These are phyloP conservation scores for Mortierella sp. DNA, from an alignment of 371 early-diverging fungal genomes.

Conservation along the genomic window DNA sequence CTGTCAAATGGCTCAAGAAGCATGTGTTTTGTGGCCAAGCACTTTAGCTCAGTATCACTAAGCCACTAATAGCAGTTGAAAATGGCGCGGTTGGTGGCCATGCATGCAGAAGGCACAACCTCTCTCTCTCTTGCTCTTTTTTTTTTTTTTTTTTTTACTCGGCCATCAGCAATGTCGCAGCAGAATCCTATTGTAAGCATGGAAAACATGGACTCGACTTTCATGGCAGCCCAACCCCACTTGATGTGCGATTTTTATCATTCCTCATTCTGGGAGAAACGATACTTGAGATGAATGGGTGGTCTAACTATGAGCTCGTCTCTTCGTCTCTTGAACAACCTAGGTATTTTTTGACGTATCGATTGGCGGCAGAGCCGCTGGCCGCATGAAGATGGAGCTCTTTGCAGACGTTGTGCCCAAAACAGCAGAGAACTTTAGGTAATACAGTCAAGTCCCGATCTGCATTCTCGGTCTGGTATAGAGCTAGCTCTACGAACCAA, in stretches of 20 bases:
- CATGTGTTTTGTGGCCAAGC: too few relatives aligned
- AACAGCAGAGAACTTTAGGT: slow-evolving; percentile 99
- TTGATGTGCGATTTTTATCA: too few relatives aligned
- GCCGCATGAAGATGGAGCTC: slow-evolving; percentile 97
- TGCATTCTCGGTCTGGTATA: neutral
- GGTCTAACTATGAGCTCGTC: too few relatives aligned
- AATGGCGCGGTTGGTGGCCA: too few relatives aligned
- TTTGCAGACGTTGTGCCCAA: slow-evolving; percentile 93
- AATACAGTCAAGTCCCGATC: slow-evolving; percentile 1
- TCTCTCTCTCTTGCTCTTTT: neutral
- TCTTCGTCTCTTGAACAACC: too few relatives aligned
- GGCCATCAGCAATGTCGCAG: slow-evolving; percentile 17
- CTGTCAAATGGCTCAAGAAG: too few relatives aligned
- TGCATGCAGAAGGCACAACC: neutral
- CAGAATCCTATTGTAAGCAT: slow-evolving; percentile 36
- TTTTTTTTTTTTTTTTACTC: neutral
- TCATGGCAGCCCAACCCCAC: too few relatives aligned
- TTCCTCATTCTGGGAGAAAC: too few relatives aligned
- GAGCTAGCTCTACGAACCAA: too few relatives aligned
- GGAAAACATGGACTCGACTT: neutral
- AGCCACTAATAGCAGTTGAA: too few relatives aligned
- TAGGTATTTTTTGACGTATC: slow-evolving; percentile 82
- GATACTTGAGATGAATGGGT: too few relatives aligned
- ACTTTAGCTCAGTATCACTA: too few relatives aligned
- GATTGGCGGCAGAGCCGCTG: slow-evolving; percentile 80